Evolutionary conservation across 1,284 basidiomycete genomes (phyloP).

Genomic region (Trametes sp.): DNA sequence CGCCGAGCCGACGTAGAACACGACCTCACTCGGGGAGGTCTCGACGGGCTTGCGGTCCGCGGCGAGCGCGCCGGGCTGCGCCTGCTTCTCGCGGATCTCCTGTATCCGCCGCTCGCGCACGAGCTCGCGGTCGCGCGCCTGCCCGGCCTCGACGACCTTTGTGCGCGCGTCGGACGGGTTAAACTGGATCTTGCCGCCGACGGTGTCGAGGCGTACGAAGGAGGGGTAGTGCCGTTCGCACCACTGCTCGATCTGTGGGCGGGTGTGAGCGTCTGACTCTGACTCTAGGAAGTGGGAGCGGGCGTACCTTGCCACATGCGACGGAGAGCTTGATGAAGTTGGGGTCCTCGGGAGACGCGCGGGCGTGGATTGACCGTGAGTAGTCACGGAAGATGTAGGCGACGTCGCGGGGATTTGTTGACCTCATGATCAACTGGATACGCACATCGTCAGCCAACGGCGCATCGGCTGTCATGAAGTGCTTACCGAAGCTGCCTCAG

Average conservation of each 20-base stretch:
- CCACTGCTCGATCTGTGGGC: conserved; percentile 87
- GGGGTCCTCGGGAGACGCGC: conserved; percentile 84
- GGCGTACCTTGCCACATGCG: conserved; percentile 76
- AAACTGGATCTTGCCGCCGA: conserved; percentile 45
- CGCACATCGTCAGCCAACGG: conserved; percentile 9
- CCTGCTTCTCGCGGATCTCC: conserved; percentile 32
- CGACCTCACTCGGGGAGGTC: conserved; percentile 36
- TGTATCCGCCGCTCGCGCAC: conserved; percentile 53
- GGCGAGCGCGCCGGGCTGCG: conserved; percentile 13
- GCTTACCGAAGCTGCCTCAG: conserved; percentile 83
- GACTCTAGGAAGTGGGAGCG: background rate
- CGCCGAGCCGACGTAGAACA: conserved; percentile 48
- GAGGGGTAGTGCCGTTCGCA: conserved; percentile 89
- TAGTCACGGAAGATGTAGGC: conserved; percentile 89
- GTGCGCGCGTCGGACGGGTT: conserved; percentile 64
- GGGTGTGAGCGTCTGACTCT: background rate
- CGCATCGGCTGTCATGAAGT: conserved; percentile 32
- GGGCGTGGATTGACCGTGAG: conserved; percentile 84
- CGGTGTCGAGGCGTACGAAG: conserved; percentile 65
- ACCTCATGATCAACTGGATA: conserved; percentile 84
- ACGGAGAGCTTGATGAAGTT: conserved; percentile 86
- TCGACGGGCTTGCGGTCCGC: conserved; percentile 13
- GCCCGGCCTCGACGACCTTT: conserved; percentile 51
- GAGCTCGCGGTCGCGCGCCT: conserved; percentile 48
- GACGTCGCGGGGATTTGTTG: conserved; percentile 93